A percentile compares a stretch with the other conserved stretches of the same genome.
Conservation (phyloP, 1,139 yeast genomes). For the Debaryomycetaceae sp. region DNA sequence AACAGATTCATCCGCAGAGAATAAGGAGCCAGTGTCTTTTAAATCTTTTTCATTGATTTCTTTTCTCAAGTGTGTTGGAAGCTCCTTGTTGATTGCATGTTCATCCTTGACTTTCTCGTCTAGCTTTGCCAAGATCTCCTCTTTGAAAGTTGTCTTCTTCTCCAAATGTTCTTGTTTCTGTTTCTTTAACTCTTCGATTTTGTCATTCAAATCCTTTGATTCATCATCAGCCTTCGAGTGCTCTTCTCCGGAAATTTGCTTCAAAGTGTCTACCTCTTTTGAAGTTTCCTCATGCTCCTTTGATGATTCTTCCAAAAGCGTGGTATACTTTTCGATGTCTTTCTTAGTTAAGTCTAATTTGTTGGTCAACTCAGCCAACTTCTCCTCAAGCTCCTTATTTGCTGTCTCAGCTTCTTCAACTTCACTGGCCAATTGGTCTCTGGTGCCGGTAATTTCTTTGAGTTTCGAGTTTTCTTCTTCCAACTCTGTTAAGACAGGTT, state of each 20-base stretch:
- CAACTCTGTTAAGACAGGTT: slow-evolving; percentile 42
- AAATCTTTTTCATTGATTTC: slow-evolving; percentile 40
- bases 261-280: slow-evolving; percentile 29
- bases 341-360: slow-evolving; percentile 35
- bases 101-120: slow-evolving; percentile 39
- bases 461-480: slow-evolving; percentile 36
- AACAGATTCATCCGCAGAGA: slow-evolving; percentile 24
- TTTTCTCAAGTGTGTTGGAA: slow-evolving; percentile 51
- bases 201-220: slow-evolving; percentile 28
- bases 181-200: slow-evolving; percentile 27
- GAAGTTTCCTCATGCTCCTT: slow-evolving; percentile 30
- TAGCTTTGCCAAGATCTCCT: slow-evolving; percentile 28
- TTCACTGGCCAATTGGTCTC: slow-evolving; percentile 33
- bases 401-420: slow-evolving; percentile 29
- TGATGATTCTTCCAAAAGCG: slow-evolving; percentile 29
- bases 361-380: slow-evolving; percentile 33
- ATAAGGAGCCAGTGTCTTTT: slow-evolving; percentile 40
- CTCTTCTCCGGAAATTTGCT: slow-evolving; percentile 21
- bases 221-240: slow-evolving; percentile 22
- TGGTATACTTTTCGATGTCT: slow-evolving; percentile 34
- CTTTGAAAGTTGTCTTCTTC: slow-evolving; percentile 30
- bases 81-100: slow-evolving; percentile 43
- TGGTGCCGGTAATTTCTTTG: slow-evolving; percentile 36
- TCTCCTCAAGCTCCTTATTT: slow-evolving; percentile 32
- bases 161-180: slow-evolving; percentile 27